Evolutionary conservation across 2,329 filamentous ascomycete species (phyloP).

Genomic region (Aureobasidium sp.): DNA sequence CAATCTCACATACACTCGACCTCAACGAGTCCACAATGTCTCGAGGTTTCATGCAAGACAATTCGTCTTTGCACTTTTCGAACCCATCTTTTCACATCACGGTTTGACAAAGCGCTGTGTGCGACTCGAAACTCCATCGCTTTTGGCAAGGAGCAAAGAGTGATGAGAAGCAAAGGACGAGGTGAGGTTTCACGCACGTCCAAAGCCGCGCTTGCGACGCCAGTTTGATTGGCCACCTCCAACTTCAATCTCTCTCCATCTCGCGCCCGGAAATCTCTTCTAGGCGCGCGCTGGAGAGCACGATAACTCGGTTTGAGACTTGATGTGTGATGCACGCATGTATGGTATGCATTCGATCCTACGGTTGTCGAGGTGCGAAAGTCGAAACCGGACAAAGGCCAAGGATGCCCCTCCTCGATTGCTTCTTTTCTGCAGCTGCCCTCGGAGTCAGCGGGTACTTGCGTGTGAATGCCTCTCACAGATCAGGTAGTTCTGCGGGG

Average conservation of each 20-base stretch:
- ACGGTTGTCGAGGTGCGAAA: background rate
- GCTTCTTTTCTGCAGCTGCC: background rate
- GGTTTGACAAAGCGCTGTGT: conserved; percentile 14
- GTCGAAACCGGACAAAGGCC: background rate
- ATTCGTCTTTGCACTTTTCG: background rate
- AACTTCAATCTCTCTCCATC: background rate
- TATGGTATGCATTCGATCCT: background rate
- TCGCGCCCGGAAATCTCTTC: background rate
- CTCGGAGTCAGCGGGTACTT: background rate
- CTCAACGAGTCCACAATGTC: background rate
- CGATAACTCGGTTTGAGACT: background rate
- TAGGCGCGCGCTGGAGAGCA: background rate
- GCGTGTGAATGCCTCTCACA: background rate
- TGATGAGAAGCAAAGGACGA: background rate
- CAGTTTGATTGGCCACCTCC: background rate
- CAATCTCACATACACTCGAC: background rate
- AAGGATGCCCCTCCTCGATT: background rate
- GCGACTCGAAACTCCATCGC: background rate
- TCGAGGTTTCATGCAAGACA: background rate
- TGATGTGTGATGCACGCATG: background rate
- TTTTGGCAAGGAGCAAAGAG: background rate
- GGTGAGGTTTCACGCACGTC: conserved; percentile 7
- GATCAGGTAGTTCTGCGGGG: background rate
- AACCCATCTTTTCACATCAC: background rate
- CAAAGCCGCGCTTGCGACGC: conserved; percentile 5